Evolutionary conservation across 805 yeast genomes (phyloP), one percentile per base, ranked within the genome.

Genomic region (Vanderwaltozyma tropicalis): DNA sequence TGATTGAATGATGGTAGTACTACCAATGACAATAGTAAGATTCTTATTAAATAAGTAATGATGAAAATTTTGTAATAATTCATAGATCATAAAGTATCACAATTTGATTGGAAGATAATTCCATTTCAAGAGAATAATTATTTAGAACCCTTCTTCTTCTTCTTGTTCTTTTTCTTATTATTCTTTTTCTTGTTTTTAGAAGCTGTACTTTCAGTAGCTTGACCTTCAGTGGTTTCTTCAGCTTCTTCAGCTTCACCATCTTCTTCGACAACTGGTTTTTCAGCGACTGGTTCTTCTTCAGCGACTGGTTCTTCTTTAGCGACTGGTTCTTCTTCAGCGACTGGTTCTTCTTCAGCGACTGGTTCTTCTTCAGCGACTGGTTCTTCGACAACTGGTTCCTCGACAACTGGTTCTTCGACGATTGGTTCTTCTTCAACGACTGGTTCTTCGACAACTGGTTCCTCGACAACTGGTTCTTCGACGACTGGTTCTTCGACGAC

Each of bases 321-420:
- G 16, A 20, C 40, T 19, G 15, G 34, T 18, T 27, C 44, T 39
- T 39, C 42, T 20, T 31, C 41, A 22, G 14, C 37, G 13, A 18
- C 33, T 25, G 40, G 37, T 13, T 39, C 40, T 29, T 40, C 45
- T 29, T 40, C 45, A 15, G 15, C 28, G 26, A 32, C 39, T 37
- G 45, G 35, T 8, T 33, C 42, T 18, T 32, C 37, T 18, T 32
- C 37, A 21, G 24, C 39, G 26, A 17, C 39, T 31, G 40, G 30
- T 15, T 34, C 30, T 27, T 39, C 35, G 22, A 30, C 47, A 17
- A n/a, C 37, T 28, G 46, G 34, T 14, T 28, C 32, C 36, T 41
- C 42, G 15, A 26, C 36, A 20, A 15, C 37, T 22, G 31, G 41
- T 38, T 41, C 43, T 27, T 35, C 43, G 22, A 17, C 36, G 17